Evolutionary conservation across 441 rosid species (phyloP), one percentile per base, ranked within the genome.

Genomic region (Viola pubescens): DNA sequence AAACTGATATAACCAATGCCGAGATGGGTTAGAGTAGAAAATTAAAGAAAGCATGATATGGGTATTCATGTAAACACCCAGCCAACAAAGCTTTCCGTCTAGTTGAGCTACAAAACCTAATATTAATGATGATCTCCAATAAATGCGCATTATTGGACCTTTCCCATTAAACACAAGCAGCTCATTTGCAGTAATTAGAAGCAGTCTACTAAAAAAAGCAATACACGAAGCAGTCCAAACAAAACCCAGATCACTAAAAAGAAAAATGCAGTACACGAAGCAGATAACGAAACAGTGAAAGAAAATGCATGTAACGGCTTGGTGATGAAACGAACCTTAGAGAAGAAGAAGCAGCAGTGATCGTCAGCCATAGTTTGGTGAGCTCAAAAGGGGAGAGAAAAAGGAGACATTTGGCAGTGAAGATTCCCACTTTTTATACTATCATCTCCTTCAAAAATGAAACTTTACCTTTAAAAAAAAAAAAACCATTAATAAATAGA

Each of bases 371-470:
- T 71, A 10, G 49, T 69, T 68, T 58, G 26, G 45, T 48, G 50
- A 66, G 59, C 69, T 71, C 66, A 74, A 65, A 77, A 50, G 37
- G 65, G 26, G 52, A 43, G 39, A 26, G 41, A 61, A 62, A 61
- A 52, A 56, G 70, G 73, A 70, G 64, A 78, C 89, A 81, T 81
- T 54, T 62, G 73, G 67, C 60, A 77, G 75, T 78, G 67, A 55
- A 37, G 66, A 44, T 57, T 16, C 54, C 54, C 19, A 34, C 52
- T 57, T 60, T 38, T 26, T 26, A 26, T 26, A 26, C 34, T 26
- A 26, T 26, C 34, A 26, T 7, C 6, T 52, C 10, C 41, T 42
- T 9, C 42, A 60, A 39, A 5, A 13, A 42, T 38, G 40, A 57
- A 48, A 44, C 64, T 72, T 61, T 26, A 39, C 56, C 16, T 55